Evolutionary conservation across 208 protist species (phyloP), one percentile per base, ranked within the genome.

Genomic region (Trypanosoma caninum): DNA sequence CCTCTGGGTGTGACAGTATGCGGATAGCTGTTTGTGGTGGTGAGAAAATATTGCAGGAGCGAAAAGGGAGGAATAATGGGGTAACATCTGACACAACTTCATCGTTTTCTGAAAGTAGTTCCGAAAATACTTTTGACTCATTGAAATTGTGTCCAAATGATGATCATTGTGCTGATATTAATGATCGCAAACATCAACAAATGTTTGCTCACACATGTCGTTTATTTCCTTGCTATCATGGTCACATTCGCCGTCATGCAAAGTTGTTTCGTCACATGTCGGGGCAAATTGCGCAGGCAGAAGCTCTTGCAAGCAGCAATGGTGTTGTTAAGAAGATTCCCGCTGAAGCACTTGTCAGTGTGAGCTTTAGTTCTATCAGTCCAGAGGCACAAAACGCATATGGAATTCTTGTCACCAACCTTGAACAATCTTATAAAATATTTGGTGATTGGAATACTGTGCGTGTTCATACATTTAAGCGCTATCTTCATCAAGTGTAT

Each of bases 171-270:
- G 67, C 77, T 3, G 20, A 72, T 4, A 91, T 94, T 52, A 94
- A 94, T 54, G 81, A 92, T 59, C 73, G 80, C 30, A 84, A 86
- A 41, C 88, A 94, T 61, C 88, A 94, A 61, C 66, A 78, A 42
- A 84, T 80, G 65, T 92, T 72, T 56, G 80, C 82, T 6, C 88
- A 94, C 72, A 94, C 88, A 9, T 94, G 88, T 53, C 88, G 88
- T 2, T 64, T 94, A 3, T 89, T 87, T 40, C 88, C 88, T 0
- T 94, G 88, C 56, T 94, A 92, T 62, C 88, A 94, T 57, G 80
- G 77, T 25, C 82, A 91, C 58, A 67, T 94, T 34, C 58, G 42
- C 10, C 78, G 82, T 9, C 88, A 94, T 58, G 75, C 74, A 10
- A 86, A 87, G 67, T 58, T 91, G 44, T 94, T 94, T 53, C 74